Evolutionary conservation across 352 stramenopile genomes (phyloP), one percentile per base, ranked within the genome.

Genomic region (Bremia lactucae): DNA sequence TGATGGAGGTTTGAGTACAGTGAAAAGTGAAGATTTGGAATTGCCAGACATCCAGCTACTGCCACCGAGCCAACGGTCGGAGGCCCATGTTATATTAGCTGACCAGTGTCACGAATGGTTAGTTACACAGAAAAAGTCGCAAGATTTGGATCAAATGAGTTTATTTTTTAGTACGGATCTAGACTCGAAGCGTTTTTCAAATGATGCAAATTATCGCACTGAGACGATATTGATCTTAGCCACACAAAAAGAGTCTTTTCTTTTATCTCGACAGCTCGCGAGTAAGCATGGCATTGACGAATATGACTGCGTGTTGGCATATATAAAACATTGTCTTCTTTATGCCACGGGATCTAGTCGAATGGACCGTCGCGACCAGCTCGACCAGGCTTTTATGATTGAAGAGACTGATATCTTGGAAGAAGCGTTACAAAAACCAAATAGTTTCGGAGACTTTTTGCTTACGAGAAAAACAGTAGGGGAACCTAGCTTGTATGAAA

Each of bases 261-360:
- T 57, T 3, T 34, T 64, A 0, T 72, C 72, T 2, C 64, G 42
- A 16, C 66, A 84, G 38, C 75, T 87, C 46, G 76, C 76, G 6
- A 46, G 6, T 16, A 89, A 89, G 53, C 87, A 87, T 31, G 65
- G 48, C 2, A 50, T 87, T 5, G 72, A 89, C 26, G 64, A 72
- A 35, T 85, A 68, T 29, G 52, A 63, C 20, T 86, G 76, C 29
- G 52, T 85, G 28, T 45, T 86, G 18, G 52, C 65, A 2, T 88
- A 86, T 40, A 81, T 88, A 42, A 58, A 60, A 31, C 56, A 65
- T 16, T 65, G 55, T 2, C 64, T 86, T 7, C 24, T 72, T 3
- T 49, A 28, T 19, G 28, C 49, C 9, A 18, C 29, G 10, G 28
- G 45, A 29, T 45, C 35, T 8, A 47, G 26, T 34, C 22, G 2